phyloP scores from a whole-genome alignment of 805 yeast species.

The Hanseniaspora pseudoguilliermondii region DNA sequence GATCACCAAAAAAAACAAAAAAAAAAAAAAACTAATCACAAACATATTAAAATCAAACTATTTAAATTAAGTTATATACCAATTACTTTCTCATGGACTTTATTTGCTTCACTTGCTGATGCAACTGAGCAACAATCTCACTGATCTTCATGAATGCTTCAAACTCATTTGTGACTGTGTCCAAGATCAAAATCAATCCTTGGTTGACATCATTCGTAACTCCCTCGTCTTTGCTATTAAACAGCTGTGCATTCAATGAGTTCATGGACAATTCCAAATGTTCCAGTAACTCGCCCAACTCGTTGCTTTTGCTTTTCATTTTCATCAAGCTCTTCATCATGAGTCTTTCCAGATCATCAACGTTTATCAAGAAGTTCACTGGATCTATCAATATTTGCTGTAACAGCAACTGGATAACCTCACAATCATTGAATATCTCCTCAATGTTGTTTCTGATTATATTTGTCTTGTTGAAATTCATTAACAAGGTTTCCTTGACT shows the following conservation, averaged over 20 bases:
- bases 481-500: constrained; percentile 49
- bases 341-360: constrained; percentile 8
- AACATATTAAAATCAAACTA: background rate
- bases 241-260: constrained; percentile 3
- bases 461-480: constrained; percentile 36
- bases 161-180: constrained; percentile 56
- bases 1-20: too few species aligned
- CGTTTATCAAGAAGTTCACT: constrained; percentile 14
- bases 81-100: background rate
- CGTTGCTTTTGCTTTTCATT: constrained; percentile 7
- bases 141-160: constrained; percentile 61
- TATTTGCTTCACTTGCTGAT: constrained; percentile 35
- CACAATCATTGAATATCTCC: constrained; percentile 34
- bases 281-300: background rate
- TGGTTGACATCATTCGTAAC: constrained; percentile 14
- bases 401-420: constrained; percentile 40
- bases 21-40: background rate
- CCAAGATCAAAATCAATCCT: constrained; percentile 41
- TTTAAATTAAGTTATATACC: background rate
- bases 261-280: constrained; percentile 11
- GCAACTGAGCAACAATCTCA: constrained; percentile 59
- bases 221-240: background rate
- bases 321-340: constrained; percentile 7
- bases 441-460: constrained; percentile 34
- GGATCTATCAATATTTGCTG: constrained; percentile 32